Evolutionary conservation across 208 protist genomes (phyloP), one percentile per base, ranked within the genome.

Genomic region (Leishmania gerbilli): DNA sequence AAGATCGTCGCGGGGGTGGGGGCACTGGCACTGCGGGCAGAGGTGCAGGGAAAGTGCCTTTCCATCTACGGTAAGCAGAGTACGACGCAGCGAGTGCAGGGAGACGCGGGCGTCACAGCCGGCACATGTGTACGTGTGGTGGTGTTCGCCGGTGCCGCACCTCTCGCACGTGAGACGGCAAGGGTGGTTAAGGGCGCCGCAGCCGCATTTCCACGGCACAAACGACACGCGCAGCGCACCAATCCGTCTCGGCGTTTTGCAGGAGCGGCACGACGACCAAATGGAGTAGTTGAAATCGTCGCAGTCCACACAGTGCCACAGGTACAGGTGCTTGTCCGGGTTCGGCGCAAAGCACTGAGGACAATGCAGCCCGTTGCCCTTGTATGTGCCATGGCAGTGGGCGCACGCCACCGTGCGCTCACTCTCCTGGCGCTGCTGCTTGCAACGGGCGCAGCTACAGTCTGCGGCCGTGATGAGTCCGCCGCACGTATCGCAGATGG

Each of bases 221-320:
- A 94, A 90, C 3, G 89, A 87, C 31, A 87, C 71, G 15, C 78
- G 69, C n/a, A 94, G 65, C 53, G 86, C 90, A 0, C 85, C 80
- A 1, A 80, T 82, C 67, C 69, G 81, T 4, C 91, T 82, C 42
- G 71, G 69, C 1, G 80, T 80, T 58, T 74, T 72, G 84, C 93
- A 96, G 8, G 74, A 82, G 60, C 87, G 90, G 78, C 93, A 96
- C 27, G 88, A 79, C 15, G 89, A 93, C 87, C 89, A 93, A 21
- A 89, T 94, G 19, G 90, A 93, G 64, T 90, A 89, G 82, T 89
- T 94, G 77, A 89, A 88, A 71, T 89, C 82, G 27, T 85, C 76
- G 74, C 93, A 96, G 9, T 31, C 53, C 51, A 77, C 88, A 74
- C 93, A 96, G 76, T 89, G 90, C 93, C 93, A 96, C 15, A 96